Conservation (phyloP, 116 monocot species). For the Thalassia testudinum region DNA sequence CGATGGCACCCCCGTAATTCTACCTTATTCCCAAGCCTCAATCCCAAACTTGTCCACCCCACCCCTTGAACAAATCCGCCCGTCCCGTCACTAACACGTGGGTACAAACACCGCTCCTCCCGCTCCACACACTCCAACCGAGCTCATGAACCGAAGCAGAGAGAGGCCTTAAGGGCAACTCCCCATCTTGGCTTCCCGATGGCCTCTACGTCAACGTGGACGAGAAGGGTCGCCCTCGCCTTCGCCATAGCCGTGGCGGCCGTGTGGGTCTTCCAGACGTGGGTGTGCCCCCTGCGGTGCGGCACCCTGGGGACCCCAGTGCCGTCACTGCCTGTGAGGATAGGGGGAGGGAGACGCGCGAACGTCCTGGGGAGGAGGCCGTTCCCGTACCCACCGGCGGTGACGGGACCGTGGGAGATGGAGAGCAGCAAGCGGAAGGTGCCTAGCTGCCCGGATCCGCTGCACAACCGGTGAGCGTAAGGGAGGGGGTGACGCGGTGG, state of each 20-base stretch:
- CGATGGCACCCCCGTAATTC: no score
- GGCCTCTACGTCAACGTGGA: not conserved
- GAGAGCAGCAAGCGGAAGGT: slow-evolving; percentile 4
- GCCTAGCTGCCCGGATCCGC: slow-evolving; percentile 14
- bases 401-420: not conserved
- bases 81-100: not conserved
- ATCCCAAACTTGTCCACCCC: no score
- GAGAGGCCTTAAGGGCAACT: not conserved
- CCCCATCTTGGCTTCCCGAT: not conserved
- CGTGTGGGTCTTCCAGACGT: slow-evolving; percentile 1
- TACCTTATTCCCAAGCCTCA: no score
- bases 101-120: not conserved
- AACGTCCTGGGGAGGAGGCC: slow-evolving; percentile 3
- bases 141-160: not conserved
- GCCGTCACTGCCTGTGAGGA: not conserved
- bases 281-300: not conserved
- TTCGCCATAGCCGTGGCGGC: not conserved
- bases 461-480: slow-evolving; percentile 7
- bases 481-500: no score
- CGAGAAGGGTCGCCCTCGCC: not conserved
- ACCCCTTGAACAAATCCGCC: no score
- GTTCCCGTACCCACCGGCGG: not conserved
- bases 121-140: not conserved
- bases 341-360: not conserved
- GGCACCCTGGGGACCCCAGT: not conserved